Evolutionary conservation across 1,284 basidiomycete genomes (phyloP), one percentile per base, ranked within the genome.

Genomic region (Schizopora paradoxa): DNA sequence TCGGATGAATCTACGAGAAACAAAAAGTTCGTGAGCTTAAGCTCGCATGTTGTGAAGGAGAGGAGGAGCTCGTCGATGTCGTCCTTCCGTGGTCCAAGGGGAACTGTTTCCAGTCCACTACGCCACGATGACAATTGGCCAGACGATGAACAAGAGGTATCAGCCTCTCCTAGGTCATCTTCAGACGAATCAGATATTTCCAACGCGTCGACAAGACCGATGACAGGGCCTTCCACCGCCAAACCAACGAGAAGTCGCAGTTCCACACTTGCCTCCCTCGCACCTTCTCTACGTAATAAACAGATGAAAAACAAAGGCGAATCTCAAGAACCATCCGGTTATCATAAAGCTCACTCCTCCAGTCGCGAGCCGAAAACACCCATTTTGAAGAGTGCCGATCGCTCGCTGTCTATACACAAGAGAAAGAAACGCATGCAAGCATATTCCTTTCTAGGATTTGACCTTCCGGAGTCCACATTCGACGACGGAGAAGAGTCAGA

Each of bases 1-100:
- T 72, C 68, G 14, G 70, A 47, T n/a, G 40, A 31, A 14, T 10
- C 8, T 10, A 31, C 10, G 8, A 31, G 28, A 8, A 14, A 31
- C 28, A 31, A n/a, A n/a, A n/a, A n/a, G n/a, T n/a, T n/a, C n/a
- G n/a, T n/a, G n/a, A n/a, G n/a, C n/a, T n/a, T n/a, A n/a, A n/a
- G n/a, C n/a, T n/a, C n/a, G n/a, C n/a, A n/a, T n/a, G n/a, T n/a
- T n/a, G n/a, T n/a, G n/a, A n/a, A n/a, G n/a, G n/a, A n/a, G n/a
- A 2, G 34, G 16, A 16, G 14, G n/a, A 23, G 23, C 8, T 11
- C 7, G 5, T 41, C 44, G 8, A 22, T 16, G 23, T 18, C n/a
- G 25, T 18, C 41, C 11, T 29, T 19, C 34, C 26, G 29, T 18
- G 41, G 22, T 31, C 41, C 18, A 32, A 37, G n/a, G 8, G 25